phyloP scores from a whole-genome alignment of 2,329 filamentous ascomycete species.

The Magnaporthiopsis incrustans region DNA sequence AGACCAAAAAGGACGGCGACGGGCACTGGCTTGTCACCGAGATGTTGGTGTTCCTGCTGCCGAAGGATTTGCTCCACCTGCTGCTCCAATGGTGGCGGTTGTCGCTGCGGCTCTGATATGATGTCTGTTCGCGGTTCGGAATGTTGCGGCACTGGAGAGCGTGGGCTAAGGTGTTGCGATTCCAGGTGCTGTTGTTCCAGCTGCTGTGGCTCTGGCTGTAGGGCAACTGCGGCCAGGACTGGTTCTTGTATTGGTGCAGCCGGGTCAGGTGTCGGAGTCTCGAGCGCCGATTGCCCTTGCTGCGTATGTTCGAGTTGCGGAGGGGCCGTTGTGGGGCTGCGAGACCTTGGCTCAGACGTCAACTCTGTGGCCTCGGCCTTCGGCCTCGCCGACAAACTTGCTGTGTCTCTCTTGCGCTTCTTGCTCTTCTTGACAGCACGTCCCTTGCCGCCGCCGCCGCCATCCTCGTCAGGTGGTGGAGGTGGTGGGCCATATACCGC shows the following conservation, averaged over 20 bases:
- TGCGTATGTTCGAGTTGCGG: background rate
- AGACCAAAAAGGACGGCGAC: background rate
- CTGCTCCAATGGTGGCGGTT: background rate
- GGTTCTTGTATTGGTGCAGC: background rate
- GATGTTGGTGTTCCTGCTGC: background rate
- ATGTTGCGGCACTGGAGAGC: background rate
- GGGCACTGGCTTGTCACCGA: background rate
- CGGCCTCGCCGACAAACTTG: background rate
- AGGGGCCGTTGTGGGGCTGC: background rate
- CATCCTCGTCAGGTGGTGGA: constrained; percentile 8
- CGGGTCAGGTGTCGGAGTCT: background rate
- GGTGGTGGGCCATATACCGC: constrained; percentile 11
- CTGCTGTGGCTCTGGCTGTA: background rate
- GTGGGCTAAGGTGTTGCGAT: background rate
- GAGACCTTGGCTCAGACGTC: background rate
- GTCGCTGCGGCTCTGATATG: background rate
- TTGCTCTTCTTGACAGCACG: background rate
- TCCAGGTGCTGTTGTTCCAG: background rate
- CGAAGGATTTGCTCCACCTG: background rate
- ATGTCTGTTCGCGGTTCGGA: background rate
- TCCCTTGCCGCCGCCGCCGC: constrained; percentile 1
- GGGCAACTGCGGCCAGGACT: background rate
- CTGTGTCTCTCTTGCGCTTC: constrained; percentile 5
- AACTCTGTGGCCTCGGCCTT: background rate
- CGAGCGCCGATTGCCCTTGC: background rate